Evolutionary conservation across 2,329 filamentous ascomycete species (phyloP), one percentile per base, ranked within the genome.

Genomic region (Fusarium humuli): DNA sequence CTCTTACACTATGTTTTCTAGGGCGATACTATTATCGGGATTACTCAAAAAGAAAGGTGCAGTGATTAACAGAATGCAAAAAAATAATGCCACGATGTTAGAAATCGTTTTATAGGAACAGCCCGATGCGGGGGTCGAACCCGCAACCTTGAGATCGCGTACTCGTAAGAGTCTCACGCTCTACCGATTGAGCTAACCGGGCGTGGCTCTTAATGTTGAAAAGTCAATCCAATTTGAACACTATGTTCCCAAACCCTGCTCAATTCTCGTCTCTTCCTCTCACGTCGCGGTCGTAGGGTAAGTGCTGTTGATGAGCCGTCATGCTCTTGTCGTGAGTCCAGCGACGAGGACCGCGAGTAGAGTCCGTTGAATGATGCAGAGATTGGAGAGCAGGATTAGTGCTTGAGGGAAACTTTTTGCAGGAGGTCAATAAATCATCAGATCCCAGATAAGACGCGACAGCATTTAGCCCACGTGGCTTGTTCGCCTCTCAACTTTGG

Each of bases 131-230:
- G 80, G 79, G 80, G 79, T 85, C 83, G 83, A 86, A 87, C 86
- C 84, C 83, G 82, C 83, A 85, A 82, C 83, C 84, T 86, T 85
- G 82, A 86, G 84, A 85, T 85, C 53, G 75, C 59, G 75, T 69
- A 74, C 75, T 76, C 74, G 27, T 86, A 85, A 86, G 88, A 90
- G 88, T 89, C 88, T 88, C 84, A 89, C 87, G 87, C 87, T 90
- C 88, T 90, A 89, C 75, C 76, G 76, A 77, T 77, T 76, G 74
- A 77, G 72, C 74, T 75, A 76, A 75, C 73, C 74, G 79, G 77
- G 78, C 77, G 79, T 79, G 79, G 55, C 62, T 66, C 55, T 56
- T 40, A 20, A 41, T 60, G 2, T 25, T 65, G 1, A 11, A 1
- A 1, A 1, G 0, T 0, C 0, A 0, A 0, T 1, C 6, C 12